Base-by-base conservation (phyloP, 257 asterid species). In the Penstemon barbatus region DNA sequence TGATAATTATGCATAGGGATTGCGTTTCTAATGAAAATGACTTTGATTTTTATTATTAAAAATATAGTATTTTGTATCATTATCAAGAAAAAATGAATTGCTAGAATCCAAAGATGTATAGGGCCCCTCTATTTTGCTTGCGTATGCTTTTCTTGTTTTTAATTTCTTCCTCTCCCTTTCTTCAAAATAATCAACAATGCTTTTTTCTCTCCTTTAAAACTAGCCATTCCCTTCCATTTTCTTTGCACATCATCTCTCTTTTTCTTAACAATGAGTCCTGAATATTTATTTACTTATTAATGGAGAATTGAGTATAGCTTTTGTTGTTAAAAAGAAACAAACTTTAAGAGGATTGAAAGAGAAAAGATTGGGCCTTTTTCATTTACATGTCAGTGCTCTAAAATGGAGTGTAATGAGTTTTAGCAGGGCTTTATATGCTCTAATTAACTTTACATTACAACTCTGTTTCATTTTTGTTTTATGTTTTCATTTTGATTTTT, bases 341-440 rank as follows among this genome's bases (percentile, higher is more conserved):
- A 63, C 50, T 69, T 49, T 49, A 43, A 39, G 19, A 5, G 38
- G 3, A 19, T 71, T 39, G n/a, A 13, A 59, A 9, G 13, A 61
- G 64, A 36, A 71, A 76, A 76, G 77, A 77, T 71, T 53, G 84
- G 63, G 75, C 13, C 61, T 71, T 74, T 63, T 57, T n/a, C 71
- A 37, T 54, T 61, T 75, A 5, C 39, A 8, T 18, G 61, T 63
- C 54, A 51, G 62, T 54, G 67, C 75, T 63, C 40, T 46, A 3
- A 75, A 71, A 84, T 84, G 87, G 87, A 84, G 69, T 86, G 85
- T 42, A 61, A 81, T 75, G 89, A 84, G 78, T 77, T 84, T 75
- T 75, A 79, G 73, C 78, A 78, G 77, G 53, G 60, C 46, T 56
- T 75, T 63, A 10, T 51, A 61, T 63, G 43, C 36, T 71, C 49